These are phyloP conservation scores for Tolypocladium album DNA, from an alignment of 2,329 filamentous ascomycete species.

Conservation along the genomic window DNA sequence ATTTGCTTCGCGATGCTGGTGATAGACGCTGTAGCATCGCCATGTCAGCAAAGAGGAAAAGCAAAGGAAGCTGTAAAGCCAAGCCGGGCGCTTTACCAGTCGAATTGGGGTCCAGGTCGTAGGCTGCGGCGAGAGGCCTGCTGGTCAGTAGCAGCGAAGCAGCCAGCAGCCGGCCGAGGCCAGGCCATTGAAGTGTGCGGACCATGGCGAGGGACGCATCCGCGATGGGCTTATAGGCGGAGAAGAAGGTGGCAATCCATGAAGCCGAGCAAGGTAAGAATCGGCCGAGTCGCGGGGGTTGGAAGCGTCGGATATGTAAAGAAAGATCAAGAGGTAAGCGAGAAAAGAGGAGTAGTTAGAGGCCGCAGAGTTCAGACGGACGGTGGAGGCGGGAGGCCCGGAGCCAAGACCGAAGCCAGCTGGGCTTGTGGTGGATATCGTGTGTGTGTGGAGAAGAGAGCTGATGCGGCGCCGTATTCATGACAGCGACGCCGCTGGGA, in stretches of 20 bases:
- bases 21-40: constrained; percentile 32
- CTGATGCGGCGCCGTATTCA: not conserved
- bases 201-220: constrained; percentile 8
- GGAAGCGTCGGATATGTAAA: not conserved
- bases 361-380: not conserved
- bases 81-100: constrained; percentile 14
- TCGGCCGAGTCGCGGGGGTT: not conserved
- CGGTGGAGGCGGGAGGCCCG: not conserved
- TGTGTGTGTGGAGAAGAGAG: constrained; percentile 10
- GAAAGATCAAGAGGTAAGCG: not conserved
- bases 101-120: constrained; percentile 25
- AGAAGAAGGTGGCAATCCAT: constrained; percentile 3
- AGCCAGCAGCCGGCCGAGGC: constrained; percentile 10
- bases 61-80: not conserved
- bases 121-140: constrained; percentile 17
- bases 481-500: not conserved
- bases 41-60: constrained; percentile 1
- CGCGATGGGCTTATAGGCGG: constrained; percentile 1
- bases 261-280: not conserved
- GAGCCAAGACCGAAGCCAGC: not conserved
- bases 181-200: constrained; percentile 4
- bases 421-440: not conserved
- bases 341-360: not conserved
- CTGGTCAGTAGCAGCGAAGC: constrained; percentile 12
- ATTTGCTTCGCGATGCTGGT: constrained; percentile 37